A percentile compares a stretch with the other conserved stretches of the same genome.
Evolutionary conservation across 768 basidiomycete species (phyloP).

Genomic region (Tricholoma flavovirens): DNA sequence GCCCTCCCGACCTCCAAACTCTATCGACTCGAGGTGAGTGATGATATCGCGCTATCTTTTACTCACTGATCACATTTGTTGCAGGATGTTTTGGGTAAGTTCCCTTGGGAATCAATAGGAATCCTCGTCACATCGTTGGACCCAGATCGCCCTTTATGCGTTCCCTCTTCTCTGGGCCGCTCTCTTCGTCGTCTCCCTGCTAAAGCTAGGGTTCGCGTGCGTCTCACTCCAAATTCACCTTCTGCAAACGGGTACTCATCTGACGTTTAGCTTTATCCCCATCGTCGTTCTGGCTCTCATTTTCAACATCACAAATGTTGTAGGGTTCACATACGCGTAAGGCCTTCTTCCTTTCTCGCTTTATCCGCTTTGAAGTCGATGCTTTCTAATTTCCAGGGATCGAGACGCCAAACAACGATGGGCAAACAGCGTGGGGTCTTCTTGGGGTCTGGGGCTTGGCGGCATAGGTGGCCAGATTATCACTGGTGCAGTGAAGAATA

Average conservation of each 20-base stretch:
- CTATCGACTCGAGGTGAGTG: constrained; percentile 77
- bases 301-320: constrained; percentile 93
- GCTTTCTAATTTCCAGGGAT: constrained; percentile 42
- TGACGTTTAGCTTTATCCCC: constrained; percentile 70
- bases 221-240: constrained; percentile 24
- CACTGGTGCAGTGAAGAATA: constrained; percentile 74
- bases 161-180: constrained; percentile 88
- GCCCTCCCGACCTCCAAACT: constrained; percentile 86
- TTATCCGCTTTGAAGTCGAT: constrained; percentile 8
- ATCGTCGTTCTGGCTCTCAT: constrained; percentile 92
- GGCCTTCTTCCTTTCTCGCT: constrained; percentile 22
- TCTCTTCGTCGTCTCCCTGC: constrained; percentile 80
- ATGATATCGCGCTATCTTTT: not conserved
- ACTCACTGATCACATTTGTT: constrained; percentile 1
- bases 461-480: constrained; percentile 84
- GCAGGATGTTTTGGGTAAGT: constrained; percentile 90
- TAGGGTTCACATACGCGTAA: constrained; percentile 95
- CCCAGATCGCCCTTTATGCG: constrained; percentile 78
- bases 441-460: constrained; percentile 69
- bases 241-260: not conserved
- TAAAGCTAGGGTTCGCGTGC: constrained; percentile 85
- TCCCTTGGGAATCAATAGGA: constrained; percentile 5
- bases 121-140: constrained; percentile 2
- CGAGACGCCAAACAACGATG: constrained; percentile 91
- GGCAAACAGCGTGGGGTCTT: constrained; percentile 71